Evolutionary conservation across 345 rosid genomes (phyloP).

Genomic region (Erysimum cheiranthoides): DNA sequence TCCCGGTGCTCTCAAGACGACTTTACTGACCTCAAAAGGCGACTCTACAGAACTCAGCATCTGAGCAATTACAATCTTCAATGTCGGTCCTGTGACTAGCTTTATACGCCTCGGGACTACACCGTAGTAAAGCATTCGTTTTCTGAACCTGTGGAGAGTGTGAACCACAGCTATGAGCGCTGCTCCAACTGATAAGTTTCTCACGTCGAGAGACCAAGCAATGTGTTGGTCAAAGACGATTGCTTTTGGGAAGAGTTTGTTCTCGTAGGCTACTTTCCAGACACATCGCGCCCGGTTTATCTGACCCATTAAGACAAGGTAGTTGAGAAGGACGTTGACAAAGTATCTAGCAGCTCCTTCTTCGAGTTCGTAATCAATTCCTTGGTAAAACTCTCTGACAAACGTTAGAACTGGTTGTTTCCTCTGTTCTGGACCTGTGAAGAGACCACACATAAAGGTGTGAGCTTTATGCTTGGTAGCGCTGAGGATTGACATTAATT

Average conservation of each 20-base stretch:
- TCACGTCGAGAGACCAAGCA: constrained; percentile 97
- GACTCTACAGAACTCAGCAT: constrained; percentile 94
- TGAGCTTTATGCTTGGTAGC: constrained; percentile 85
- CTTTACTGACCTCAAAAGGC: constrained; percentile 95
- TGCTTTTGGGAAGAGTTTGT: constrained; percentile 96
- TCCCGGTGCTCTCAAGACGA: constrained; percentile 90
- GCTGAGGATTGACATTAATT: constrained; percentile 86
- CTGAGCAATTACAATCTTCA: constrained; percentile 91
- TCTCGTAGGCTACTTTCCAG: constrained; percentile 98
- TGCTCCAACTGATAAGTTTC: constrained; percentile 95
- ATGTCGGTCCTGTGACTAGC: constrained; percentile 92
- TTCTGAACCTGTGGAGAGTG: constrained; percentile 94
- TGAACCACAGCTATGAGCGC: constrained; percentile 95
- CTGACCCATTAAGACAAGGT: constrained; percentile 97
- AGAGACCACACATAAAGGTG: constrained; percentile 88
- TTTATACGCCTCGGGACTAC: constrained; percentile 92
- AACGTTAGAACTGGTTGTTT: constrained; percentile 84
- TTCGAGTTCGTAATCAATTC: constrained; percentile 88
- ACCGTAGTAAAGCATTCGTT: constrained; percentile 93
- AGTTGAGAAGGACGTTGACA: constrained; percentile 92
- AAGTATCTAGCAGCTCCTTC: constrained; percentile 95
- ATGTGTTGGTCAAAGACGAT: constrained; percentile 96
- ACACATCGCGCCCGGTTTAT: constrained; percentile 93
- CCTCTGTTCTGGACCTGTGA: constrained; percentile 94
- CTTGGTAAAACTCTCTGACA: constrained; percentile 92